Evolutionary conservation across 306 rosid genomes (phyloP).

Genomic region (Dicorynia guianensis): DNA sequence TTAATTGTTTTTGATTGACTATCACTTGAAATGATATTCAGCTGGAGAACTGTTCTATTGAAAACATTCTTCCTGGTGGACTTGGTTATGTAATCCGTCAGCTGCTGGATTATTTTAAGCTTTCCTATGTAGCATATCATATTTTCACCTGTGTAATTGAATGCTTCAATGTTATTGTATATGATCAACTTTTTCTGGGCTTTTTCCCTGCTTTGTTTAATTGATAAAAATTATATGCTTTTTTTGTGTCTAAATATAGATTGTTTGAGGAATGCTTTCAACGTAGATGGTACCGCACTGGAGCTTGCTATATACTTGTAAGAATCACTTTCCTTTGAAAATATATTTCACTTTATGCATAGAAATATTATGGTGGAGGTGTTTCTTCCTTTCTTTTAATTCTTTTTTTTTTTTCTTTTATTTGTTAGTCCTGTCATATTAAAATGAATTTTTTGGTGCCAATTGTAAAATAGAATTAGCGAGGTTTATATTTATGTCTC

Average conservation of each 20-base stretch:
- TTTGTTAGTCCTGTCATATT: background rate
- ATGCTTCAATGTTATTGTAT: no score
- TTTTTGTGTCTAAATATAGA: constrained; percentile 49
- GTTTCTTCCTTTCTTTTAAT: constrained; percentile 19
- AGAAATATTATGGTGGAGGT: constrained; percentile 28
- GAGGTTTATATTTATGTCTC: background rate
- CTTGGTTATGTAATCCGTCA: background rate
- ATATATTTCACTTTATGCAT: constrained; percentile 21
- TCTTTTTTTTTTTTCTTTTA: background rate
- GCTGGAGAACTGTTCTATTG: constrained; percentile 19
- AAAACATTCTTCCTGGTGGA: background rate
- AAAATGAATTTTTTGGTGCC: background rate
- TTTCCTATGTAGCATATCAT: constrained; percentile 18
- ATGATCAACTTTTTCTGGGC: background rate
- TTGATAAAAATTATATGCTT: background rate
- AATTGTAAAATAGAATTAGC: constrained; percentile 8
- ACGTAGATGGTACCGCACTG: constrained; percentile 97
- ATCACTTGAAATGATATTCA: background rate
- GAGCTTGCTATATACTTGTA: constrained; percentile 97
- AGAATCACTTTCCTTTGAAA: constrained; percentile 45
- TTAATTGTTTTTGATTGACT: background rate
- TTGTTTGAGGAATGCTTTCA: constrained; percentile 99
- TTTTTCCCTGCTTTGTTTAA: constrained; percentile 16
- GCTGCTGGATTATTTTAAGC: constrained; percentile 11
- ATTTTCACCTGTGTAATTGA: background rate